Conservation (phyloP, 768 basidiomycete species). For the Podaxis carcinomalis region DNA sequence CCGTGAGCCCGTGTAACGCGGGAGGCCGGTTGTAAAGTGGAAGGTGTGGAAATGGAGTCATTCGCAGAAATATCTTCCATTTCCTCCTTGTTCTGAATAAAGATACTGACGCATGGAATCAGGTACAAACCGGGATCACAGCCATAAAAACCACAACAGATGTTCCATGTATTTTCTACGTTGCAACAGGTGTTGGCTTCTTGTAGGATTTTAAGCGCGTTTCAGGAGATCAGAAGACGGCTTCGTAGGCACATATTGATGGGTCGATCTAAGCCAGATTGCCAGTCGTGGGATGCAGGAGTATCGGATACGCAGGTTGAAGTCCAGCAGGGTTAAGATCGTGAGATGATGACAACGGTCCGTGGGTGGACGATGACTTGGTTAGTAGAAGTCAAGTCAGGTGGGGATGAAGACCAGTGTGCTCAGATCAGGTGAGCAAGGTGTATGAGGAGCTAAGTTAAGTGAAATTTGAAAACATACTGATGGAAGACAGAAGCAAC, state of each 20-base stretch:
- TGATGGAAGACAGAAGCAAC: background rate
- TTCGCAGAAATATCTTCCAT: background rate
- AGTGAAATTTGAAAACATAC: background rate
- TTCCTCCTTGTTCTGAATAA: background rate
- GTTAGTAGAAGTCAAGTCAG: background rate
- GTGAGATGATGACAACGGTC: background rate
- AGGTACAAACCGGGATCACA: background rate
- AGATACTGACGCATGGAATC: background rate
- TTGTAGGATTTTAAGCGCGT: background rate
- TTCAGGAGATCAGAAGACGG: background rate
- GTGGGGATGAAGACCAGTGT: background rate
- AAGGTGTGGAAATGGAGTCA: background rate
- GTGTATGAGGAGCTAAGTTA: background rate
- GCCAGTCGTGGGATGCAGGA: background rate
- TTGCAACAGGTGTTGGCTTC: background rate
- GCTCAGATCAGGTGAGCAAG: background rate
- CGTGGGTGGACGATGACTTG: background rate
- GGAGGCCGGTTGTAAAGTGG: constrained; percentile 7
- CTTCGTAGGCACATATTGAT: background rate
- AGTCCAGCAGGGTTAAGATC: background rate
- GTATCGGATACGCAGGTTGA: background rate
- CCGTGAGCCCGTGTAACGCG: constrained; percentile 2
- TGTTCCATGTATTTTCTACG: background rate
- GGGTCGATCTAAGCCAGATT: background rate
- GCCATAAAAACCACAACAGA: background rate